phyloP scores from a whole-genome alignment of 805 yeast species.

The Saccharomycopsis babjevae region DNA sequence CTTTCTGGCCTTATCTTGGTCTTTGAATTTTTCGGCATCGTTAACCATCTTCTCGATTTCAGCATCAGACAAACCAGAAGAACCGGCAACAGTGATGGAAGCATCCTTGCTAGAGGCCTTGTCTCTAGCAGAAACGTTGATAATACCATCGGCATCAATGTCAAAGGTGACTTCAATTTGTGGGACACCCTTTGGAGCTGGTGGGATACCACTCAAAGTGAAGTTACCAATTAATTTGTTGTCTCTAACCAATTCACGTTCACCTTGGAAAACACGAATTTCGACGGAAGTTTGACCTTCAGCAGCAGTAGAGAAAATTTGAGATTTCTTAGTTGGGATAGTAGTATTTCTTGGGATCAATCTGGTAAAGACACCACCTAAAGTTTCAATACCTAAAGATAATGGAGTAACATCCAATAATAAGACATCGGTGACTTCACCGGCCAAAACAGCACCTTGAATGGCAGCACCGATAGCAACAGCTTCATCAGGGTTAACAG shows the following conservation, averaged over 20 bases:
- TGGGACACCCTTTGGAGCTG: conserved; percentile 91
- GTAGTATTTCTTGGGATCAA: conserved; percentile 90
- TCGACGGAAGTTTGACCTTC: conserved; percentile 95
- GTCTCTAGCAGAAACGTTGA: conserved; percentile 90
- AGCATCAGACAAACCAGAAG: conserved; percentile 81
- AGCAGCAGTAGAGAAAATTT: conserved; percentile 92
- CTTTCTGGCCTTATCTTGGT: conserved; percentile 78
- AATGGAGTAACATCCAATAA: conserved; percentile 84
- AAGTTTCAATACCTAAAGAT: conserved; percentile 92
- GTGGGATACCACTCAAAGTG: conserved; percentile 89
- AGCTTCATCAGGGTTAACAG: conserved; percentile 92
- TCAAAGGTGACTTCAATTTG: conserved; percentile 92
- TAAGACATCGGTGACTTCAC: conserved; percentile 88
- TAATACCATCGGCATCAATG: conserved; percentile 95
- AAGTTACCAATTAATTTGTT: conserved; percentile 96
- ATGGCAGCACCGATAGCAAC: conserved; percentile 96
- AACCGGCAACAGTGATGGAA: conserved; percentile 92
- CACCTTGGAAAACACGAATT: conserved; percentile 98
- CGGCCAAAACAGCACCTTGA: conserved; percentile 93
- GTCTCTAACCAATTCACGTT: conserved; percentile 96
- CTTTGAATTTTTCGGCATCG: conserved; percentile 84
- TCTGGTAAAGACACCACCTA: conserved; percentile 95
- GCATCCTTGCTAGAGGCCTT: conserved; percentile 90
- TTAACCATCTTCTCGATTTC: conserved; percentile 87
- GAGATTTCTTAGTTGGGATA: conserved; percentile 93